Percentiles rank a stretch among this genome's conserved stretches.
Conservation (phyloP, 2,329 filamentous ascomycete genomes). For the Cladosporium velox region DNA sequence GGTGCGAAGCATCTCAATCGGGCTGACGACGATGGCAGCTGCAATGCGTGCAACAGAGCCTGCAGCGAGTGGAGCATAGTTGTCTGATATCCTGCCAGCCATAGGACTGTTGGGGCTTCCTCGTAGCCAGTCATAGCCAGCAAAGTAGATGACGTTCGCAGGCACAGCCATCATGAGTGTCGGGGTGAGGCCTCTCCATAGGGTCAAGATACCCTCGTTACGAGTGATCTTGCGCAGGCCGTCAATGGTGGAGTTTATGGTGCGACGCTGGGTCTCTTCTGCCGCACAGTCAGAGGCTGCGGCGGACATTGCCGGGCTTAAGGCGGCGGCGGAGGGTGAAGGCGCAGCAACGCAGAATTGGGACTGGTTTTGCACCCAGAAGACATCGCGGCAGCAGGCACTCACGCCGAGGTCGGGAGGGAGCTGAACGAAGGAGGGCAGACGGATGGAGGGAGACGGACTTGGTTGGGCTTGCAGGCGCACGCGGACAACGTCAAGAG, state of each 20-base stretch:
- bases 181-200: slow-evolving; percentile 93
- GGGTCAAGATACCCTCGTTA: slow-evolving; percentile 80
- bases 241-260: slow-evolving; percentile 88
- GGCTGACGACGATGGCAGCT: slow-evolving; percentile 80
- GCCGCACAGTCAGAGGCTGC: slow-evolving; percentile 73
- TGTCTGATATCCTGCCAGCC: slow-evolving; percentile 59
- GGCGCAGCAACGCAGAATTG: slow-evolving; percentile 73
- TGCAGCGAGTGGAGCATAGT: slow-evolving; percentile 76
- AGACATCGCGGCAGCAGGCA: slow-evolving; percentile 93
- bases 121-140: slow-evolving; percentile 93
- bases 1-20: slow-evolving; percentile 92
- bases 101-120: slow-evolving; percentile 74
- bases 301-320: slow-evolving; percentile 37
- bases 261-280: slow-evolving; percentile 79
- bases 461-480: slow-evolving; percentile 81
- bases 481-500: slow-evolving; percentile 93
- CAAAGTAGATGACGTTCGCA: slow-evolving; percentile 97
- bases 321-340: slow-evolving; percentile 35
- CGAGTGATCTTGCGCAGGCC: slow-evolving; percentile 91
- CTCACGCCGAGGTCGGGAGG: slow-evolving; percentile 88
- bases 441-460: slow-evolving; percentile 56
- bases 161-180: slow-evolving; percentile 93
- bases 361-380: slow-evolving; percentile 86
- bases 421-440: slow-evolving; percentile 63
- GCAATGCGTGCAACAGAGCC: slow-evolving; percentile 76